Conservation (phyloP, 441 rosid genomes). For the Pelargonium fulgidum region DNA sequence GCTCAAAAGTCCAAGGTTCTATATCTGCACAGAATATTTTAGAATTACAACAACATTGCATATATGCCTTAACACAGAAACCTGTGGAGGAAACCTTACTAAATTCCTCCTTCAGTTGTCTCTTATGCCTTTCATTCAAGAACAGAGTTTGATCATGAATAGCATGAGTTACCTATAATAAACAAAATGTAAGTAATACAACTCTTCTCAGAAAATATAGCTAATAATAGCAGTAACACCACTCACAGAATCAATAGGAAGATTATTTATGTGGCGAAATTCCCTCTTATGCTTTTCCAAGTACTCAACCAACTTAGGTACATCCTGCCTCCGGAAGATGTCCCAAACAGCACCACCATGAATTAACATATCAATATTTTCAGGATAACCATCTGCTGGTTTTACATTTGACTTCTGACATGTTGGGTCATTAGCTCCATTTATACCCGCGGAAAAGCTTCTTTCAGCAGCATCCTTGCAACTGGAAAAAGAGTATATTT, state of each 20-base stretch:
- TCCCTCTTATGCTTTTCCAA: slow-evolving; percentile 55
- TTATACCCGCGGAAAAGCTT: background rate
- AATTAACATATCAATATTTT: slow-evolving; percentile 2
- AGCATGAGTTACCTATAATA: slow-evolving; percentile 63
- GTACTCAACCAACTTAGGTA: slow-evolving; percentile 68
- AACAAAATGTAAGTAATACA: background rate
- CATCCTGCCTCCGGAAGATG: slow-evolving; percentile 85
- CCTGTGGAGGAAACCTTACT: slow-evolving; percentile 33
- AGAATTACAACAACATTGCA: background rate
- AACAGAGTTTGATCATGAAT: slow-evolving; percentile 80
- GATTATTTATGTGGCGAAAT: slow-evolving; percentile 69
- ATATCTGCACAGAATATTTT: slow-evolving; percentile 37
- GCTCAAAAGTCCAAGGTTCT: slow-evolving; percentile 96
- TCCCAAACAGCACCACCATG: slow-evolving; percentile 75
- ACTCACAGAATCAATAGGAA: slow-evolving; percentile 54
- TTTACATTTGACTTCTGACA: background rate
- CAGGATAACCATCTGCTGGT: slow-evolving; percentile 2
- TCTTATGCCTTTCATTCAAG: slow-evolving; percentile 61
- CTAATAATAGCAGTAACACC: background rate
- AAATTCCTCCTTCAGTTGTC: slow-evolving; percentile 64
- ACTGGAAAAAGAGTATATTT: slow-evolving; percentile 2
- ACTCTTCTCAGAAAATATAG: slow-evolving; percentile 2
- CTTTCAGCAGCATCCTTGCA: slow-evolving; percentile 13
- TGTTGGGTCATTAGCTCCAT: background rate
- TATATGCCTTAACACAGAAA: background rate